Evolutionary conservation across 1,139 yeast genomes (phyloP).

Genomic region (Spathaspora jeffriesii): DNA sequence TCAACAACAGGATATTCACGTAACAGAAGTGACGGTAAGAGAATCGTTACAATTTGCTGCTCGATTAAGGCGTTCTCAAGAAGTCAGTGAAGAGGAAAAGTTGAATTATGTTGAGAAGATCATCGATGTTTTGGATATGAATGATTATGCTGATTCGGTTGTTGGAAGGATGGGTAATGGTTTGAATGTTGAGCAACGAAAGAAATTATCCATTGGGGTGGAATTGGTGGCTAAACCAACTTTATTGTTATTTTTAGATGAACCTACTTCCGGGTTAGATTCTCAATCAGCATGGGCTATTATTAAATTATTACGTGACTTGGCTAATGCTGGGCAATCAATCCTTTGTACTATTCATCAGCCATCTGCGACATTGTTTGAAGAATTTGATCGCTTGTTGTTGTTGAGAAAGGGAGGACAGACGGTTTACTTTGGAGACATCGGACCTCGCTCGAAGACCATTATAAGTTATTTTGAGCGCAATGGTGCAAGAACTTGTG

Average conservation of each 20-base stretch:
- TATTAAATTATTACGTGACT: constrained; percentile 71
- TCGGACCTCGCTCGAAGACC: constrained; percentile 63
- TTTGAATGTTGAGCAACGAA: constrained; percentile 65
- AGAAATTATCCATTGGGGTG: constrained; percentile 72
- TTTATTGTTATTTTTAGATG: constrained; percentile 78
- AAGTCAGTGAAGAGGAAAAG: constrained; percentile 32
- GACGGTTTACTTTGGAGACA: constrained; percentile 80
- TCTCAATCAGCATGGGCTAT: constrained; percentile 93
- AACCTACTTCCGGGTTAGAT: constrained; percentile 92
- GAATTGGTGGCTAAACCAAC: constrained; percentile 90
- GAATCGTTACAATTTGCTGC: constrained; percentile 66
- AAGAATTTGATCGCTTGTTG: constrained; percentile 74
- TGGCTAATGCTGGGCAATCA: constrained; percentile 81
- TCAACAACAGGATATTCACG: constrained; percentile 66
- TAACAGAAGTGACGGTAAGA: constrained; percentile 57
- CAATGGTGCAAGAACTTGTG: constrained; percentile 65
- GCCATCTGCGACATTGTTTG: constrained; percentile 76
- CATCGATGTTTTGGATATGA: constrained; percentile 57
- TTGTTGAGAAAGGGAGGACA: constrained; percentile 75
- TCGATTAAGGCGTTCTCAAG: constrained; percentile 53
- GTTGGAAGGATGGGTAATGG: constrained; percentile 61
- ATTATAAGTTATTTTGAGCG: constrained; percentile 69
- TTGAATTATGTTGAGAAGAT: constrained; percentile 61
- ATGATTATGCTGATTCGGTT: constrained; percentile 60
- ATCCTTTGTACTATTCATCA: constrained; percentile 83